A percentile compares a stretch with the other conserved stretches of the same genome.
These are phyloP conservation scores for Bipolaris gigantea DNA, from an alignment of 2,329 filamentous ascomycete species.

Conservation along the genomic window DNA sequence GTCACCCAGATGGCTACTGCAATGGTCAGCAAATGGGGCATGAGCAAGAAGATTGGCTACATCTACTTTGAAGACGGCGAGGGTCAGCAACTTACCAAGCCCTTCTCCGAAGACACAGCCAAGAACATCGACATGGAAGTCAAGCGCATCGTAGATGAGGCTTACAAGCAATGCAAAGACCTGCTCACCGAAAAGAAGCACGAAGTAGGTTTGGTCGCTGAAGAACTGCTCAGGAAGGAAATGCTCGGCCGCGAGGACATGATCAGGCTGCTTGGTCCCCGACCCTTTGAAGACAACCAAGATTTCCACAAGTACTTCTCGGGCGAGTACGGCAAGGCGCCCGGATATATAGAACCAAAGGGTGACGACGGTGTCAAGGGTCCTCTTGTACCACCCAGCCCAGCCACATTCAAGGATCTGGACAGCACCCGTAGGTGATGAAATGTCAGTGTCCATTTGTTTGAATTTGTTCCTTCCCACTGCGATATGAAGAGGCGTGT, in stretches of 20 bases:
- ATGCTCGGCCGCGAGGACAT: slow-evolving; percentile 89
- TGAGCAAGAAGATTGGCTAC: slow-evolving; percentile 92
- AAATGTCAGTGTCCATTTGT: neutral
- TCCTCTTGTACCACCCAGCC: slow-evolving; percentile 38
- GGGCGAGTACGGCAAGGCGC: slow-evolving; percentile 42
- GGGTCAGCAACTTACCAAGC: slow-evolving; percentile 83
- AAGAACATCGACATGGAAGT: slow-evolving; percentile 92
- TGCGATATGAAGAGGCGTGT: too few relatives aligned
- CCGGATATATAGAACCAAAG: slow-evolving; percentile 38
- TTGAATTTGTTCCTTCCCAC: too few relatives aligned
- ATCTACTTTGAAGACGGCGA: slow-evolving; percentile 86
- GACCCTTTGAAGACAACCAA: slow-evolving; percentile 80
- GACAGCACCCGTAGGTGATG: slow-evolving; percentile 2
- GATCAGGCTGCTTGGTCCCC: slow-evolving; percentile 79
- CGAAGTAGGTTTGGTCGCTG: slow-evolving; percentile 85
- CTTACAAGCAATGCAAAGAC: slow-evolving; percentile 86
- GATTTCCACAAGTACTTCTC: slow-evolving; percentile 95
- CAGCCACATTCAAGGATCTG: slow-evolving; percentile 26
- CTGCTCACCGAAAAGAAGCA: slow-evolving; percentile 83
- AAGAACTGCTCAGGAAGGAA: slow-evolving; percentile 91
- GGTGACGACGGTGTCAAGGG: slow-evolving; percentile 40
- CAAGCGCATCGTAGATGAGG: slow-evolving; percentile 85
- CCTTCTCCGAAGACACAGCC: slow-evolving; percentile 92
- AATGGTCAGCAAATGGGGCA: slow-evolving; percentile 99
- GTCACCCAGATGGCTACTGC: slow-evolving; percentile 92